A percentile compares a stretch with the other conserved stretches of the same genome.
Conservation (phyloP, 2,329 filamentous ascomycete species). For the Aspergillus eucalypticola region DNA sequence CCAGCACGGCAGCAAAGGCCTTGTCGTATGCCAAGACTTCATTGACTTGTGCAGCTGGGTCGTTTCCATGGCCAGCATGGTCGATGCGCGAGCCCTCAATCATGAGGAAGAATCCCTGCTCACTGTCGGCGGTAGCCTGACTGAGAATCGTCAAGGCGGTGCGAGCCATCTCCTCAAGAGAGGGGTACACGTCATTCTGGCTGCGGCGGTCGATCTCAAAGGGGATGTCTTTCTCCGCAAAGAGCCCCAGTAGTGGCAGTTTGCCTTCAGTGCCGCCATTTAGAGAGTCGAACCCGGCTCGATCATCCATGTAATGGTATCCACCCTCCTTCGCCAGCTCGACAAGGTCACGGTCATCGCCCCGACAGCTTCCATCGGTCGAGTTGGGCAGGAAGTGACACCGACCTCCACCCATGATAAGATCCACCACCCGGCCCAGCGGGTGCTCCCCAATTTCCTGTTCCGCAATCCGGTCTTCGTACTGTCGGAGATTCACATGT, state of each 20-base stretch:
- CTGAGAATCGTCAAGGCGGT: conserved; percentile 78
- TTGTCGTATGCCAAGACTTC: conserved; percentile 96
- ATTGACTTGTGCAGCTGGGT: conserved; percentile 79
- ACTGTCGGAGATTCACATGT: conserved; percentile 75
- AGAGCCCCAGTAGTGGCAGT: conserved; percentile 83
- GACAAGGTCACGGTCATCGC: conserved; percentile 74
- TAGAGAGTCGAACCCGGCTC: conserved; percentile 73
- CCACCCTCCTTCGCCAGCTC: conserved; percentile 72
- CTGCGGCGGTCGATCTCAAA: conserved; percentile 89
- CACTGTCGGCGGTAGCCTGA: conserved; percentile 76
- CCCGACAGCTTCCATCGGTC: conserved; percentile 76
- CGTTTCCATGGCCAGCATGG: conserved; percentile 85
- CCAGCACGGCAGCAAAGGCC: conserved; percentile 76
- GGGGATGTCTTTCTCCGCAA: conserved; percentile 79
- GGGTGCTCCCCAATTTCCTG: conserved; percentile 89
- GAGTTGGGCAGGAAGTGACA: conserved; percentile 90
- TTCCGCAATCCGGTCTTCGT: conserved; percentile 88
- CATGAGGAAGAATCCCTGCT: conserved; percentile 98
- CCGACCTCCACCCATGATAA: conserved; percentile 89
- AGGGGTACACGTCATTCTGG: conserved; percentile 78
- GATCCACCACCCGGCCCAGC: conserved; percentile 81
- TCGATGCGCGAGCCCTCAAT: conserved; percentile 96
- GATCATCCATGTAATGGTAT: conserved; percentile 74
- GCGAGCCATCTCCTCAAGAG: conserved; percentile 84
- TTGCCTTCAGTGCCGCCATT: conserved; percentile 65